Evolutionary conservation across 129 eudicot genomes (phyloP).

Genomic region (Tagetes erecta): DNA sequence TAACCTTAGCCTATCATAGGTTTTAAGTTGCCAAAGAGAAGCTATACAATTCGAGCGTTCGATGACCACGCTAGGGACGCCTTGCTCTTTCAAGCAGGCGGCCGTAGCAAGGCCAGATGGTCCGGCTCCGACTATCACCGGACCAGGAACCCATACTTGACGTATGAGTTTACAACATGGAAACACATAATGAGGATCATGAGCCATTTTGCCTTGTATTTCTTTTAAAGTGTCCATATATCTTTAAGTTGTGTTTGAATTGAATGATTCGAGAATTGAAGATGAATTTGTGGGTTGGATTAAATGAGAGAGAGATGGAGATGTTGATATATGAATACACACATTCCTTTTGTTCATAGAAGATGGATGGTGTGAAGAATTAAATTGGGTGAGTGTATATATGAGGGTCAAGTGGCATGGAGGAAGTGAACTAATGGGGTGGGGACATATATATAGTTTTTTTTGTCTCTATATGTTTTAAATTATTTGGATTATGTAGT

Average conservation of each 20-base stretch:
- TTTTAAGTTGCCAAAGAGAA: conserved; percentile 86
- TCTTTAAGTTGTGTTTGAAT: neutral
- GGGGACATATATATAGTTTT: conserved; percentile 67
- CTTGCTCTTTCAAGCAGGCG: conserved; percentile 60
- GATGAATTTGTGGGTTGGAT: conserved; percentile 31
- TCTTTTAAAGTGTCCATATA: conserved; percentile 45
- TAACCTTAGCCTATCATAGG: conserved; percentile 77
- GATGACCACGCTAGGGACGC: conserved; percentile 58
- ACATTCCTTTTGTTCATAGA: conserved; percentile 47
- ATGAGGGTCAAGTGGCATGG: conserved; percentile 45
- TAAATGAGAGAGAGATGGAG: conserved; percentile 31
- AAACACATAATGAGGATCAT: conserved; percentile 42
- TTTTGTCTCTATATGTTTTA: neutral
- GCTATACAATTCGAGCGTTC: conserved; percentile 85
- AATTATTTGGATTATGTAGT: neutral
- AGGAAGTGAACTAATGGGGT: conserved; percentile 38
- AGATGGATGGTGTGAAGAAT: conserved; percentile 39
- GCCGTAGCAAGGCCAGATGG: conserved; percentile 82
- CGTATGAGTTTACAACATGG: conserved; percentile 18
- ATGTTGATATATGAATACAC: conserved; percentile 38
- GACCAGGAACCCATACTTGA: conserved; percentile 54
- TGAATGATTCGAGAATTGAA: conserved; percentile 15
- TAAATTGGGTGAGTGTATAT: conserved; percentile 39
- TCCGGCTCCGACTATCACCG: conserved; percentile 84
- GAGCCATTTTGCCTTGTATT: conserved; percentile 58